Conservation (phyloP, 225 moss, liverwort and hornwort genomes). For the Physcomitrellopsis africana region DNA sequence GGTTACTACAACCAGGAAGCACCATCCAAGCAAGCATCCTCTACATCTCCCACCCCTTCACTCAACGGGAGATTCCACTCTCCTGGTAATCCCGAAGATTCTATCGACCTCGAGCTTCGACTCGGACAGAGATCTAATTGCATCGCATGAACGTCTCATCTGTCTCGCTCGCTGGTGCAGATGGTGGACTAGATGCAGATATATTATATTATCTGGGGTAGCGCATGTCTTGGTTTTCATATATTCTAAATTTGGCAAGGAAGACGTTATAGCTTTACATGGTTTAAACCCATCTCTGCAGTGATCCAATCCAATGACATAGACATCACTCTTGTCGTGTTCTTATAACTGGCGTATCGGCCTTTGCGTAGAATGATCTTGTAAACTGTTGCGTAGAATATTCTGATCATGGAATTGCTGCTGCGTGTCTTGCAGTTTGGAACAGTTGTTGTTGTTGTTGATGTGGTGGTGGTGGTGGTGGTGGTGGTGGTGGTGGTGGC, state of each 20-base stretch:
- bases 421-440: too few species aligned
- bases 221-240: too few species aligned
- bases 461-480: too few species aligned
- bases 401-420: not conserved
- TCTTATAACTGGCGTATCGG: not conserved
- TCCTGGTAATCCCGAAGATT: not conserved
- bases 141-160: not conserved
- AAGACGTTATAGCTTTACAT: too few species aligned
- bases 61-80: not conserved
- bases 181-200: not conserved
- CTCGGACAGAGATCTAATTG: not conserved
- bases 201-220: not conserved
- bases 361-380: not conserved
- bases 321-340: not conserved
- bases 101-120: slow-evolving; percentile 29
- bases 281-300: too few species aligned
- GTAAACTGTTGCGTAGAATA: not conserved
- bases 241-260: too few species aligned
- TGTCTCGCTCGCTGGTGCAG: not conserved
- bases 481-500: too few species aligned
- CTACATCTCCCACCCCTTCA: not conserved
- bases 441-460: too few species aligned
- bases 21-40: not conserved
- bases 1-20: slow-evolving; percentile 3
- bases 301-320: too few species aligned